These are phyloP conservation scores for Wickerhamomyces strasburgensis DNA, from an alignment of 805 yeast genomes.

Conservation along the genomic window DNA sequence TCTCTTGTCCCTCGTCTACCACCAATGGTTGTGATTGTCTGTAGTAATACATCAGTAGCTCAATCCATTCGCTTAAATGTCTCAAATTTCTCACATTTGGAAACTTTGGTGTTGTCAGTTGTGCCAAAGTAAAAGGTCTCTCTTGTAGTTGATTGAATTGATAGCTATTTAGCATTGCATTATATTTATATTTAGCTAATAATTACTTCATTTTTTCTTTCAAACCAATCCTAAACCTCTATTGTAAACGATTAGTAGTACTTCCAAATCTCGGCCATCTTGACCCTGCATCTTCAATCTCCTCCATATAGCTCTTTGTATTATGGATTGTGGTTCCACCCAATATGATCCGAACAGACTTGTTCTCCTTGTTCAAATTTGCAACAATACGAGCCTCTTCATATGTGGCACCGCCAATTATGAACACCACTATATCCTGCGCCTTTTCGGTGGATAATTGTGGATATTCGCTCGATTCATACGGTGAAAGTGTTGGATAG, in stretches of 20 bases:
- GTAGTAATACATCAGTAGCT: too few species aligned
- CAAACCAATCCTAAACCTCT: conserved; percentile 2
- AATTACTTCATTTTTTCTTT: neutral
- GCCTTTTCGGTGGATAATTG: conserved; percentile 31
- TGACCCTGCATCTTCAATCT: conserved; percentile 32
- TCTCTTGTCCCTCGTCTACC: too few species aligned
- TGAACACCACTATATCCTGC: conserved; percentile 65
- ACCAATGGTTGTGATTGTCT: too few species aligned
- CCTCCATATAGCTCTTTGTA: conserved; percentile 32
- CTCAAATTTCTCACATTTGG: too few species aligned
- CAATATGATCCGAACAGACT: conserved; percentile 61
- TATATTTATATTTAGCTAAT: too few species aligned
- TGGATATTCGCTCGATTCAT: conserved; percentile 13
- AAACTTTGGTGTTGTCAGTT: too few species aligned
- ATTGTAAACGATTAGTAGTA: conserved; percentile 10
- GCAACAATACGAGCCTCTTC: conserved; percentile 86
- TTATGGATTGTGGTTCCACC: conserved; percentile 71
- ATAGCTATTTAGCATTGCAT: too few species aligned
- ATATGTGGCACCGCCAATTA: conserved; percentile 86
- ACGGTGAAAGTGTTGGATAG: conserved; percentile 43
- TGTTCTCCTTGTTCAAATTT: conserved; percentile 53
- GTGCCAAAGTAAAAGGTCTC: too few species aligned
- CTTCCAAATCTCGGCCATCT: conserved; percentile 33
- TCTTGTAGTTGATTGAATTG: too few species aligned
- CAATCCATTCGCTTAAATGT: too few species aligned